Evolutionary conservation across 2,329 filamentous ascomycete species (phyloP), one percentile per base, ranked within the genome.

Genomic region (Penicillium capsulatum): DNA sequence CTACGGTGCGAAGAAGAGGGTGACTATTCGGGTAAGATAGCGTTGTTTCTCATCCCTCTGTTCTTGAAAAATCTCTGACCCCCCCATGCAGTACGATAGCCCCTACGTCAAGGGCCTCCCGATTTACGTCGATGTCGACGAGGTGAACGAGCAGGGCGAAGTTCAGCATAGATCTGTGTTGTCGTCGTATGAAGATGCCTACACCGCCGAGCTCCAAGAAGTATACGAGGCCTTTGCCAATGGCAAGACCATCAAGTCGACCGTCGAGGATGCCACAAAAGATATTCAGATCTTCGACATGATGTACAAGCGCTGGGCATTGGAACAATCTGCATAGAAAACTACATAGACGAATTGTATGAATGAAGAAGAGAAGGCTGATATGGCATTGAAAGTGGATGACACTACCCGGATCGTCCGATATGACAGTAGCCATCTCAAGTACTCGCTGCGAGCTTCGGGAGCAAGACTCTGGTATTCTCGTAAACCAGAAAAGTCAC

Each of bases 401-500:
- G 27, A 29, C 27, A 5, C 4, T 11, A 29, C 27, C 6, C 10
- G 4, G 5, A 11, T 29, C 27, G 14, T 6, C 27, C 6, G n/a
- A 15, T 5, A 29, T 29, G 11, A 29, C n/a, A 5, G 27, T n/a
- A 15, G 27, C 14, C 10, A 29, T 29, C 10, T 29, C 27, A 29
- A n/a, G 10, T 29, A 29, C n/a, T 31, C 14, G 29, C 29, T 10
- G 16, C 14, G 4, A 31, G 13, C 16, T 17, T 30, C 27, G 34
- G 35, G 19, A 34, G 94, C 62, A 60, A 83, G 51, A 77, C 80
- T 67, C 84, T 89, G 44, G 84, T 83, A 65, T 97, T 97, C 71
- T 98, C 92, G 67, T 97, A 97, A 16, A 97, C 90, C 55, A 98
- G 67, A 61, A 98, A 97, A 1, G 91, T 97, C 38, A 96, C 87